Evolutionary conservation across 73 alveolate species (phyloP), one percentile per base, ranked within the genome.

Genomic region (Paramecium pentaurelia): DNA sequence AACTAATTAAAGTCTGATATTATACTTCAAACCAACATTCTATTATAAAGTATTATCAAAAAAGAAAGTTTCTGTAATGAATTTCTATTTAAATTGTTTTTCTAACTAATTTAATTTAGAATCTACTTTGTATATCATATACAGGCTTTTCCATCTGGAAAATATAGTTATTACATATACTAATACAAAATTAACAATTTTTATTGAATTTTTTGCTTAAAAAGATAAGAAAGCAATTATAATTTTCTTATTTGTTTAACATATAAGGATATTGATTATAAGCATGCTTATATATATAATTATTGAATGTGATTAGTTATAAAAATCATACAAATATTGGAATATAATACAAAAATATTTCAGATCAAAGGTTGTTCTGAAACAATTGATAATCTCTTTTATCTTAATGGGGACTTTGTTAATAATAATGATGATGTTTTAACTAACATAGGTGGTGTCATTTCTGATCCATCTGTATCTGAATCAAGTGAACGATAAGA

Each of bases 401-500:
- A 45, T 47, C 58, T 80, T 49, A 80, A 44, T 14, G 91, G 91
- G n/a, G 91, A 80, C 49, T 80, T 80, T 28, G 47, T 42, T 42
- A 80, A 47, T 38, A 32, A 5, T 25, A 80, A 27, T 12, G 91
- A 80, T 42, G 42, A 25, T 25, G 91, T 80, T 64, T 42, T 80
- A 64, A 80, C 49, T 42, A 45, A 27, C 75, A 64, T 64, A 3
- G 84, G 45, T 27, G 91, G 71, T 60, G 91, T 49, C 75, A 47
- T 38, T 37, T 75, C 88, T 14, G 88, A 30, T 28, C 30, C 49
- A 25, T 80, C 91, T 45, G 91, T 80, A 25, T 80, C 91, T 1
- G 91, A 80, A 44, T 80, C 91, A 32, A 80, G 73, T 8, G 91
- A 80, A 11, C 91, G 47, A 27, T 32, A 80, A 8, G 91, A 80